Conservation (phyloP, 2,329 filamentous ascomycete species). For the Nigrospora oryzae region DNA sequence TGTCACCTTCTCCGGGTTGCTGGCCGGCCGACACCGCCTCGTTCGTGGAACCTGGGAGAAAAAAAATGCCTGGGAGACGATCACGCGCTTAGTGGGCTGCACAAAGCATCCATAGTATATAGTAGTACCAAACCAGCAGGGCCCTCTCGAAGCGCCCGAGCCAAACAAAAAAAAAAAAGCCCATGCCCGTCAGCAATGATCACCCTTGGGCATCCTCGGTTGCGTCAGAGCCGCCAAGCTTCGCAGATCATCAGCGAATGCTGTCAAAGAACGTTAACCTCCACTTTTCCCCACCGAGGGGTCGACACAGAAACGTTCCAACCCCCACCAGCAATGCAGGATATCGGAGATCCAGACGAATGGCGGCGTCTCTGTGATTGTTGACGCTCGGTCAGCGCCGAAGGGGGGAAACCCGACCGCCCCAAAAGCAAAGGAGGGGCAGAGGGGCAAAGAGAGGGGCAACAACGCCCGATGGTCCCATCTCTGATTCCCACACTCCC, state of each 20-base stretch:
- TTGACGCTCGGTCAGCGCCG: not conserved
- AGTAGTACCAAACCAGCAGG: not conserved
- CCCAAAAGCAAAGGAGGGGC: not conserved
- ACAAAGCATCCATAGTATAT: not conserved
- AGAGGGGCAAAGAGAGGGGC: no score
- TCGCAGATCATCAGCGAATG: constrained; percentile 2
- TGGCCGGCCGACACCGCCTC: not conserved
- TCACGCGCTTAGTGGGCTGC: not conserved
- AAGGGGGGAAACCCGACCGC: not conserved
- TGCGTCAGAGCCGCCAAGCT: constrained; percentile 5
- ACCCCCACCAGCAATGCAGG: not conserved
- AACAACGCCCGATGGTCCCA: no score
- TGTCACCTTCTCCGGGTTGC: not conserved
- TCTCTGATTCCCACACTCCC: no score
- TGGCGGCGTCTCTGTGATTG: not conserved
- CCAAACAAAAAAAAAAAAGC: no score
- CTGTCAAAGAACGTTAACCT: not conserved
- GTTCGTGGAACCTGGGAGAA: not conserved
- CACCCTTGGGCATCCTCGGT: not conserved
- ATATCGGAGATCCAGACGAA: not conserved
- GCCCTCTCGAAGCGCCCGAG: no score
- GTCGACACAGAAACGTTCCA: not conserved
- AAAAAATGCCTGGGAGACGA: not conserved
- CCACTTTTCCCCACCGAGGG: not conserved
- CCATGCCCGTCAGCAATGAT: not conserved